Base-by-base conservation (phyloP, 2,329 filamentous ascomycete species). In the Dothiorella sarmentorum region DNA sequence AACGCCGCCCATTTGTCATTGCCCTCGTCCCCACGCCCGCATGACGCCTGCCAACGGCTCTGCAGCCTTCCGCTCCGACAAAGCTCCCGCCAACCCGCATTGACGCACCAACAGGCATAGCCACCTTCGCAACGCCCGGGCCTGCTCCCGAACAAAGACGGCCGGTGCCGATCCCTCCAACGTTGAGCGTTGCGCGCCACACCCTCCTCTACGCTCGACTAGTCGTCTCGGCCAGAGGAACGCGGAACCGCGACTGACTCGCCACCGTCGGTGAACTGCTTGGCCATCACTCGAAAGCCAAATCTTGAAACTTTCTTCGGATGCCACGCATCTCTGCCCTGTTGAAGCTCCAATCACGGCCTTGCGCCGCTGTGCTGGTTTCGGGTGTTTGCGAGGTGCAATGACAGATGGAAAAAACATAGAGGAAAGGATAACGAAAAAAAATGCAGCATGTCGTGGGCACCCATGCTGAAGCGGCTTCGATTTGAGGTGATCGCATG, bases 21-120 rank as follows among this genome's bases (percentile, higher is more conserved):
- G n/a, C 49, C 49, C 4, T 31, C 49, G 11, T 38, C 31, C 13
- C 33, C 13, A 22, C 43, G 43, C 49, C 35, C 35, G 49, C 49
- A 53, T 53, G 35, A 53, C 33, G 35, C 35, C 37, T 22, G 49
- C 47, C 49, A 53, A 53, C 49, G 49, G 49, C 52, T 43, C 18
- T 44, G 52, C 52, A 56, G 52, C 52, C 37, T 56, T 44, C 52
- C 52, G 52, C 38, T 18, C 52, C 38, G 52, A 56, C 52, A 56
- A 56, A 56, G 52, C 38, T 43, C 27, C 52, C 40, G 37, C 49
- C 18, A 22, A 35, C 13, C 49, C 52, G 52, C 40, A 56, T 56
- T 56, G 52, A 56, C 40, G 52, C 52, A 33, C 52, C 52, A n/a
- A 38, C 38, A 56, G 38, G 52, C 52, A 56, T 56, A 43, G 52